Evolutionary conservation across 148 eudicot species (phyloP), one percentile per base, ranked within the genome.

Genomic region (Linanthus parryae): DNA sequence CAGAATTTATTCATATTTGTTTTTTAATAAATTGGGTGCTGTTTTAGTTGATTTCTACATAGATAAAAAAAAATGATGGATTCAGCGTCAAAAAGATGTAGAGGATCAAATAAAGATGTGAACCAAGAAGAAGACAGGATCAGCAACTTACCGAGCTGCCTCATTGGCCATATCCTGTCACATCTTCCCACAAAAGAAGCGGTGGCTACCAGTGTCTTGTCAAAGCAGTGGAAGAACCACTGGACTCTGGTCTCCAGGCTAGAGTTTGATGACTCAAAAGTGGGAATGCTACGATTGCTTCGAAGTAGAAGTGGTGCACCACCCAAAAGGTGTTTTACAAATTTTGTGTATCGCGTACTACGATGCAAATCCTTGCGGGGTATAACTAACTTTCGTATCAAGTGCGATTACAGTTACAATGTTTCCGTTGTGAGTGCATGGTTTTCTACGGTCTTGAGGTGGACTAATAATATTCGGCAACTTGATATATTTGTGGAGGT

Each of bases 101-200:
- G 20, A 2, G 5, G 17, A 11, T 42, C 45, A 6, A 14, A 22
- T 3, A 14, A 23, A 23, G 3, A 4, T 44, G 24, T n/a, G 13
- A 23, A 21, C 12, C 12, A 21, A 11, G 18, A 8, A 19, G 49
- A 45, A 45, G 49, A 45, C 28, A 23, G 49, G 28, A 21, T 45
- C 11, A 45, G 49, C 15, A 45, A 7, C 3, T 45, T 45, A 23
- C 49, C 49, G 23, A 17, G 24, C 12, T 45, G 28, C 13, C 28
- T 45, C 4, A 8, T 45, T 19, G 15, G 26, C 4, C 21, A 45
- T 19, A 45, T 45, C 28, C 28, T 45, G 27, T 45, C 49, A 4
- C 11, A 3, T 23, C 49, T 45, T 7, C 49, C 49, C 9, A 45
- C 49, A 4, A 45, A 45, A 45, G 18, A 45, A 3, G 49, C 14